A percentile compares a stretch with the other conserved stretches of the same genome.
Conservation (phyloP, 805 yeast species). For the Sungouiozyma ichnusensis region DNA sequence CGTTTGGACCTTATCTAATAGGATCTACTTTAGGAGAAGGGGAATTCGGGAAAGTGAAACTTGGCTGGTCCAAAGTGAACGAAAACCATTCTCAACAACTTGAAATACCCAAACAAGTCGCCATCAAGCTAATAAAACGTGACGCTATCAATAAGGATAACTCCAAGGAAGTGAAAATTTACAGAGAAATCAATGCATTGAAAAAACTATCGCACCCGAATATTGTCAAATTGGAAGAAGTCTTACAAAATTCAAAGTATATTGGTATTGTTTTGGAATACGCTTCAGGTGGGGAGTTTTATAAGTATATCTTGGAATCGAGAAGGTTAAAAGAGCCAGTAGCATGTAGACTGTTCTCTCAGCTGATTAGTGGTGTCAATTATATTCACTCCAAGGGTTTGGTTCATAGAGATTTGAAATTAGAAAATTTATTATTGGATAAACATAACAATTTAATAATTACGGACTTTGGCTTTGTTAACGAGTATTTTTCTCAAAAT, state of each 20-base stretch:
- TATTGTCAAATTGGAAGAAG: conserved; percentile 85
- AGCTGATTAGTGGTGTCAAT: conserved; percentile 85
- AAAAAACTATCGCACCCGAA: conserved; percentile 85
- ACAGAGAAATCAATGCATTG: conserved; percentile 86
- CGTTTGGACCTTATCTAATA: conserved; percentile 82
- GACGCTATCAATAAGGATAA: conserved; percentile 81
- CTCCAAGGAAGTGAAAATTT: conserved; percentile 78
- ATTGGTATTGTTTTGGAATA: conserved; percentile 94
- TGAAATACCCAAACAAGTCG: conserved; percentile 63
- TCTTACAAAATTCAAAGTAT: conserved; percentile 85
- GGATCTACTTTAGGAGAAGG: conserved; percentile 97
- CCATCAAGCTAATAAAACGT: conserved; percentile 82
- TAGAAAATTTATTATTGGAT: conserved; percentile 77
- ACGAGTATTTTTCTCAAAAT: conserved; percentile 47
- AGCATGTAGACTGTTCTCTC: conserved; percentile 86
- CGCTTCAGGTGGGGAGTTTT: conserved; percentile 95
- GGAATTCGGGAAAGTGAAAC: conserved; percentile 94
- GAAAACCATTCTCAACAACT: conserved; percentile 26
- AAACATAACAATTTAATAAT: conserved; percentile 78
- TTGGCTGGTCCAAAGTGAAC: conserved; percentile 79
- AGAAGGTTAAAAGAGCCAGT: conserved; percentile 75
- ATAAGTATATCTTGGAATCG: conserved; percentile 81
- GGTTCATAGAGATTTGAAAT: conserved; percentile 82
- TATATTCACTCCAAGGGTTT: conserved; percentile 90
- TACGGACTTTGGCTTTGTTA: conserved; percentile 92